Conservation (phyloP, 495 filamentous ascomycete genomes). For the Daldinia decipiens region DNA sequence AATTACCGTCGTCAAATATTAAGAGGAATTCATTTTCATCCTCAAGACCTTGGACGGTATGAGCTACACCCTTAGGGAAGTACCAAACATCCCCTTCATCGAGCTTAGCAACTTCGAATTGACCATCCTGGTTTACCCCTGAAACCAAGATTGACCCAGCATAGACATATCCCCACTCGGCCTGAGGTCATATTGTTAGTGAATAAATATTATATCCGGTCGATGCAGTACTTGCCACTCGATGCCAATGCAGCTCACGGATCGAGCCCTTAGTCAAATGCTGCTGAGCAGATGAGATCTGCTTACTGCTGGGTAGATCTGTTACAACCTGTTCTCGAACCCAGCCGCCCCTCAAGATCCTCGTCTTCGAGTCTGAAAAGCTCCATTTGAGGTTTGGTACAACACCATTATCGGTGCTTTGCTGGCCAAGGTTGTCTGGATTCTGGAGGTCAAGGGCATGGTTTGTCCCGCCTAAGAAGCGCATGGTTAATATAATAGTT, state of each 20-base stretch:
- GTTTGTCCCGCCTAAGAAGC: conserved; percentile 59
- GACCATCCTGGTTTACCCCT: conserved; percentile 68
- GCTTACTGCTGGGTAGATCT: conserved; percentile 67
- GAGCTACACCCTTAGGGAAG: conserved; percentile 71
- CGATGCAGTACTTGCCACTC: conserved; percentile 57
- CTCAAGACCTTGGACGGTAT: conserved; percentile 66
- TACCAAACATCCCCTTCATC: conserved; percentile 73
- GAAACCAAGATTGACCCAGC: conserved; percentile 65
- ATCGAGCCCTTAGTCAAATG: conserved; percentile 71
- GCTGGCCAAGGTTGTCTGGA: conserved; percentile 66
- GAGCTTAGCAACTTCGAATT: conserved; percentile 64
- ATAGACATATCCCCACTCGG: conserved; percentile 74
- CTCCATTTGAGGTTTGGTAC: conserved; percentile 73
- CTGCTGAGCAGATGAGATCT: conserved; percentile 71
- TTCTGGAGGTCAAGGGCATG: conserved; percentile 65
- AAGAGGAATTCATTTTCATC: conserved; percentile 74
- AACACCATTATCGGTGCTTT: conserved; percentile 67
- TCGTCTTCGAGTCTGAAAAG: conserved; percentile 70
- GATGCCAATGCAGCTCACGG: conserved; percentile 74
- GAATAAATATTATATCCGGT: neutral
- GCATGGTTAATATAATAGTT: conserved; percentile 17
- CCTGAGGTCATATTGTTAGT: conserved; percentile 50
- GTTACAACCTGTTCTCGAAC: conserved; percentile 71
- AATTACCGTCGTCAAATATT: conserved; percentile 71
- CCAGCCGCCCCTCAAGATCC: conserved; percentile 70